phyloP scores from a whole-genome alignment of 2,329 filamentous ascomycete genomes.

The Cercospora beticola region DNA sequence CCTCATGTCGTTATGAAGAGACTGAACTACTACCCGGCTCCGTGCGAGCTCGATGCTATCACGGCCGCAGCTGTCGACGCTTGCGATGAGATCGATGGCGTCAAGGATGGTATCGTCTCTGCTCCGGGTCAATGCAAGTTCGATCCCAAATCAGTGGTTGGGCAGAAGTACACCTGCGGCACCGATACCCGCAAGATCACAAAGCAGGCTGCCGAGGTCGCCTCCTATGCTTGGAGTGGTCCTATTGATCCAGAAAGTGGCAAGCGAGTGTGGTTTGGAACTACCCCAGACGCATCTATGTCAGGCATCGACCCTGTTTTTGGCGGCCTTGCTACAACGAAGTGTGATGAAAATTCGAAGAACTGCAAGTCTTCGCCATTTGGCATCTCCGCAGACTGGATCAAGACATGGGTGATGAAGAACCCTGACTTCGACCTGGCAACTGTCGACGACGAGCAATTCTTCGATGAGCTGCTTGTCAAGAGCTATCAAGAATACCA shows the following conservation, averaged over 20 bases:
- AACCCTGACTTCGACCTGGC: constrained; percentile 28
- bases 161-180: constrained; percentile 30
- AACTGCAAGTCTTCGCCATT: constrained; percentile 35
- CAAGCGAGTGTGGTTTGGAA: constrained; percentile 35
- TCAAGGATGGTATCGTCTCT: constrained; percentile 40
- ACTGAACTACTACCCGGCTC: constrained; percentile 30
- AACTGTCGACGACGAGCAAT: constrained; percentile 22
- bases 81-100: constrained; percentile 42
- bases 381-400: constrained; percentile 37
- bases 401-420: constrained; percentile 37
- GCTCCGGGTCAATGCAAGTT: constrained; percentile 35
- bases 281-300: constrained; percentile 22
- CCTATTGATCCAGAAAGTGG: constrained; percentile 22
- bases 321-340: constrained; percentile 33
- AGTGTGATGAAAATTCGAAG: constrained; percentile 26
- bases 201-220: constrained; percentile 34
- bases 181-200: constrained; percentile 31
- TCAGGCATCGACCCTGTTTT: constrained; percentile 24
- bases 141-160: constrained; percentile 35
- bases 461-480: constrained; percentile 20
- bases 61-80: constrained; percentile 37
- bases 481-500: constrained; percentile 31
- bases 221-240: constrained; percentile 38
- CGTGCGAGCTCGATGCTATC: constrained; percentile 42
- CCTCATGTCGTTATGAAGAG: constrained; percentile 36